Conservation (phyloP, 805 yeast genomes). For the Candida glaebosa region DNA sequence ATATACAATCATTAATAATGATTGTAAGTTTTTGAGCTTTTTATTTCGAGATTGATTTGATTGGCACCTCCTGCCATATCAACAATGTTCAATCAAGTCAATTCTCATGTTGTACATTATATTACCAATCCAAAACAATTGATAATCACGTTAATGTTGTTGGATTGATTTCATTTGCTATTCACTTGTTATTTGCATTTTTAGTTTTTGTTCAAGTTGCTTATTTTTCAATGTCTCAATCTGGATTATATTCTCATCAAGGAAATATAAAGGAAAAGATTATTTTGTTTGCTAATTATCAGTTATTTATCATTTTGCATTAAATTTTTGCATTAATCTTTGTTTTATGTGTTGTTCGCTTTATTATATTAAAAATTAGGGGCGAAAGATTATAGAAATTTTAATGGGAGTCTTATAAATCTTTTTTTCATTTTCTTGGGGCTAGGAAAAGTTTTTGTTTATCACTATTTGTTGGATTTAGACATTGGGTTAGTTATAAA, state of each 20-base stretch:
- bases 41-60: slow-evolving; percentile 1
- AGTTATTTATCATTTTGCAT: slow-evolving; percentile 9
- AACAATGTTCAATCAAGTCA: not conserved
- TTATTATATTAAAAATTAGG: slow-evolving; percentile 7
- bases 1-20: too few species aligned
- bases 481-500: slow-evolving; percentile 32
- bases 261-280: slow-evolving; percentile 18
- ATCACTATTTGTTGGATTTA: slow-evolving; percentile 27
- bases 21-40: too few species aligned
- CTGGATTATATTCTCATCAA: slow-evolving; percentile 14
- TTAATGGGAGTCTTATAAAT: slow-evolving; percentile 21
- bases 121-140: too few species aligned
- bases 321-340: slow-evolving; percentile 8
- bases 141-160: too few species aligned
- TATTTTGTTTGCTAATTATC: slow-evolving; percentile 11
- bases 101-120: not conserved
- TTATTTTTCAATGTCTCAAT: slow-evolving; percentile 24
- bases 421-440: slow-evolving; percentile 18
- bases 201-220: slow-evolving; percentile 9
- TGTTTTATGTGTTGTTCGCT: slow-evolving; percentile 8
- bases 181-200: slow-evolving; percentile 13
- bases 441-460: slow-evolving; percentile 17
- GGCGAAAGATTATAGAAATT: slow-evolving; percentile 16
- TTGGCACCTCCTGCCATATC: too few species aligned
- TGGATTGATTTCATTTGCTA: slow-evolving; percentile 14